Percentiles rank a stretch among this genome's conserved stretches.
Conservation (phyloP, 495 filamentous ascomycete species). For the Aspergillus mulundensis region DNA sequence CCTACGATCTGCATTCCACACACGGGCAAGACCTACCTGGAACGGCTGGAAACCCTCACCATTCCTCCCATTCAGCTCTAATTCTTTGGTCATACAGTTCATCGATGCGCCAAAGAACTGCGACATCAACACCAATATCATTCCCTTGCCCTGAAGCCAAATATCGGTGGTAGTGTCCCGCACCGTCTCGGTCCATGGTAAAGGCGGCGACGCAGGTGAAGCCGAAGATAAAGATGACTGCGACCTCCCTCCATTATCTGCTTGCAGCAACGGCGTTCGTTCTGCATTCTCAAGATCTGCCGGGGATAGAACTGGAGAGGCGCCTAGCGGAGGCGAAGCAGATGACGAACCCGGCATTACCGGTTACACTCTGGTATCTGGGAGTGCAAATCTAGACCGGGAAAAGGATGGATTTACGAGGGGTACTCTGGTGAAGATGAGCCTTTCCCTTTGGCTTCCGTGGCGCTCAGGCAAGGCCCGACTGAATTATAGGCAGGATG, state of each 20-base stretch:
- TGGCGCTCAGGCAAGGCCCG: no score
- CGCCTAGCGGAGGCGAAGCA: neutral
- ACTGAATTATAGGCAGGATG: neutral
- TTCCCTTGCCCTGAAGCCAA: conserved; percentile 64
- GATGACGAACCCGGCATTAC: neutral
- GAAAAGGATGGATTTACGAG: neutral
- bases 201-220: neutral
- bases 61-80: conserved; percentile 65
- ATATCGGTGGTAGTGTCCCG: conserved; percentile 15
- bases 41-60: conserved; percentile 75
- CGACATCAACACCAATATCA: conserved; percentile 66
- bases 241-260: neutral
- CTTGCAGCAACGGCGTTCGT: conserved; percentile 4
- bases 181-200: conserved; percentile 10
- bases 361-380: neutral
- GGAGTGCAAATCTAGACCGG: no score
- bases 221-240: neutral
- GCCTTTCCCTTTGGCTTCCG: no score
- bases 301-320: neutral
- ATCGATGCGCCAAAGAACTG: conserved; percentile 86
- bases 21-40: conserved; percentile 48
- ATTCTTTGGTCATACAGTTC: conserved; percentile 76
- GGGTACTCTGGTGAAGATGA: neutral
- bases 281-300: neutral
- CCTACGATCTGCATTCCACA: neutral